phyloP scores from a whole-genome alignment of 768 basidiomycete genomes.

The Tephrocybe sp. region DNA sequence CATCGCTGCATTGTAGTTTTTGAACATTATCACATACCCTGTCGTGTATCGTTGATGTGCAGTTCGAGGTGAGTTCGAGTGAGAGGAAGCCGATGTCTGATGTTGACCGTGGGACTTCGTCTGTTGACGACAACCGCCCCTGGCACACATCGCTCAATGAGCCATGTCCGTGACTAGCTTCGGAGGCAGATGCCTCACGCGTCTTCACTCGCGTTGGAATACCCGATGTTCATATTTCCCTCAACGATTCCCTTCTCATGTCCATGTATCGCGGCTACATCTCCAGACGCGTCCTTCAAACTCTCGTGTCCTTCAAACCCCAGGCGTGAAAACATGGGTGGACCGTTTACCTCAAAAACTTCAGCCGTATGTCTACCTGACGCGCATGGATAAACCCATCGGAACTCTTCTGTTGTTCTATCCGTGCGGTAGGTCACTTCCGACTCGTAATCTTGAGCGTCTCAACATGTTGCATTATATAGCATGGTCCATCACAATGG shows the following conservation, averaged over 20 bases:
- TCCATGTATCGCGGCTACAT: background rate
- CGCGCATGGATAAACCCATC: constrained; percentile 94
- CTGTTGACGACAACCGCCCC: too few species aligned
- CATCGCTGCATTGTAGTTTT: constrained; percentile 15
- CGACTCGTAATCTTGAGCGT: background rate
- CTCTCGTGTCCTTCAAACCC: constrained; percentile 4
- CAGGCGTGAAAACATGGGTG: constrained; percentile 52
- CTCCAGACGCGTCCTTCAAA: constrained; percentile 13
- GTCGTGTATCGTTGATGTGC: constrained; percentile 4
- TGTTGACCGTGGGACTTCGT: background rate
- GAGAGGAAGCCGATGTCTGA: background rate
- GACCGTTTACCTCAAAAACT: constrained; percentile 58
- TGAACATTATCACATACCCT: constrained; percentile 18
- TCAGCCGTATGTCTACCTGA: constrained; percentile 82
- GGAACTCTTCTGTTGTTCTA: constrained; percentile 90
- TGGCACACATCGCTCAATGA: too few species aligned
- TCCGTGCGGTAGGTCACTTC: constrained; percentile 76
- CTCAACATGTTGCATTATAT: constrained; percentile 6
- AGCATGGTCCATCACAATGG: constrained; percentile 99
- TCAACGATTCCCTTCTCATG: background rate
- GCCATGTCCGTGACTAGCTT: constrained; percentile 1
- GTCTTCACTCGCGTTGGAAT: constrained; percentile 4
- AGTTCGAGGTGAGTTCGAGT: background rate
- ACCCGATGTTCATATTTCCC: background rate
- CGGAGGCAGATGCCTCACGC: constrained; percentile 14